Conservation (phyloP, 2,329 filamentous ascomycete genomes). For the Aspergillus sp. region DNA sequence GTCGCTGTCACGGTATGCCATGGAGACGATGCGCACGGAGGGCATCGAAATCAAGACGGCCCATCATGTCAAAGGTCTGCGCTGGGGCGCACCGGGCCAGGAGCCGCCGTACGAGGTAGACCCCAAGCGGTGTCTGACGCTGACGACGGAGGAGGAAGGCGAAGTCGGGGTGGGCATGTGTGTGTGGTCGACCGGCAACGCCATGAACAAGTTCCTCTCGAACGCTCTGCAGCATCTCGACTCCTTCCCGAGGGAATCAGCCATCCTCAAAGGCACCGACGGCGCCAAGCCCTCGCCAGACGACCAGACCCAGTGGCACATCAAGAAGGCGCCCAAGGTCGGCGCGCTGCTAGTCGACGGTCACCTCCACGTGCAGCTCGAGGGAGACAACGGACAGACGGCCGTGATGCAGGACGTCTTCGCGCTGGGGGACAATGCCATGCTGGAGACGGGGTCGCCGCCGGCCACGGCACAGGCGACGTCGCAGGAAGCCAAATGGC, state of each 20-base stretch:
- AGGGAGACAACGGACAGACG: conserved; percentile 25
- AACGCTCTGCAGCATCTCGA: conserved; percentile 22
- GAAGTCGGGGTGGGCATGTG: conserved; percentile 53
- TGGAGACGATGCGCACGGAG: conserved; percentile 47
- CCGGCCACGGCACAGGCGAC: conserved; percentile 55
- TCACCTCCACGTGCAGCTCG: conserved; percentile 48
- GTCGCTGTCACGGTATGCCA: conserved; percentile 48
- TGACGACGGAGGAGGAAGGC: conserved; percentile 50
- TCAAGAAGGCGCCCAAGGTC: conserved; percentile 41
- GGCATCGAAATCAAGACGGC: conserved; percentile 52
- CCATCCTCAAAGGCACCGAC: conserved; percentile 14
- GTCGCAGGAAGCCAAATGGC: conserved; percentile 51
- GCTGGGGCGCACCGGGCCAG: conserved; percentile 41
- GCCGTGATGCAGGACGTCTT: conserved; percentile 47
- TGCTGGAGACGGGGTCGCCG: conserved; percentile 43
- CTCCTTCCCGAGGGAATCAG: conserved; percentile 19
- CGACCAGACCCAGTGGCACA: conserved; percentile 35
- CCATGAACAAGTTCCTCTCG: conserved; percentile 27
- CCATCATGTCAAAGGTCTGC: conserved; percentile 48
- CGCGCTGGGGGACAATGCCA: conserved; percentile 50
- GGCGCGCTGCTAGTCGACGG: conserved; percentile 49
- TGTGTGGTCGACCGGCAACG: conserved; percentile 46
- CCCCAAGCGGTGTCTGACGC: conserved; percentile 41
- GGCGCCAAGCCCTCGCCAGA: conserved; percentile 4
- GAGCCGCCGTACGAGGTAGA: conserved; percentile 31